Evolutionary conservation across 495 filamentous ascomycete species (phyloP), one percentile per base, ranked within the genome.

Genomic region (Lentithecium fluviatile): DNA sequence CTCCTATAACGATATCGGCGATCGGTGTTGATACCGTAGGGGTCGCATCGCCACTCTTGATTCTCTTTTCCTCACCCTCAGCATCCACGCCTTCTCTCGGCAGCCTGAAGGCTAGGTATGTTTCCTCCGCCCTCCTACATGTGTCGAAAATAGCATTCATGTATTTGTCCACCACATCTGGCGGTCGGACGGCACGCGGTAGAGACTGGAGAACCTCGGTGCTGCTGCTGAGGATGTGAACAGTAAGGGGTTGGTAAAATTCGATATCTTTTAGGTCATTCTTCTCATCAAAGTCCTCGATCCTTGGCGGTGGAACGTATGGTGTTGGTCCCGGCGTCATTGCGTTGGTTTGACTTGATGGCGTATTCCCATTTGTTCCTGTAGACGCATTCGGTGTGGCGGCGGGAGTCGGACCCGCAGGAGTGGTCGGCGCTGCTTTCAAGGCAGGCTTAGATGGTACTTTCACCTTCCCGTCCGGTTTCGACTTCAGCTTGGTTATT

Each of bases 201-300:
- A 96, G 71, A n/a, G 83, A 80, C 45, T 91, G 86, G 6, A 95
- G 80, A 38, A 87, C 77, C 56, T 82, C 80, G 8, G 82, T 77
- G 46, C 83, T 80, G 17, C 79, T 75, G 19, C 85, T 79, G 60
- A 82, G 82, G 45, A 95, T 79, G 46, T 89, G 85, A 53, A 95
- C 83, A 0, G 94, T 97, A 26, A 97, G 78, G 2, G 93, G 90
- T 66, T 96, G 90, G 71, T 95, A 97, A 74, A 94, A 42, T 17
- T 58, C 57, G n/a, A 65, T 60, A 24, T 64, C 58, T 25, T 62
- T 53, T 10, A 58, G 48, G 42, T 64, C 66, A 19, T 48, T 58
- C 66, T 40, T 66, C 36, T 58, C 61, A 45, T 65, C 56, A 20
- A 65, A 65, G 29, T 65, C 61, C 45, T 65, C 61, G 19, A 59